phyloP scores from a whole-genome alignment of 805 yeast species.

The Phaffomyces thermotolerans region DNA sequence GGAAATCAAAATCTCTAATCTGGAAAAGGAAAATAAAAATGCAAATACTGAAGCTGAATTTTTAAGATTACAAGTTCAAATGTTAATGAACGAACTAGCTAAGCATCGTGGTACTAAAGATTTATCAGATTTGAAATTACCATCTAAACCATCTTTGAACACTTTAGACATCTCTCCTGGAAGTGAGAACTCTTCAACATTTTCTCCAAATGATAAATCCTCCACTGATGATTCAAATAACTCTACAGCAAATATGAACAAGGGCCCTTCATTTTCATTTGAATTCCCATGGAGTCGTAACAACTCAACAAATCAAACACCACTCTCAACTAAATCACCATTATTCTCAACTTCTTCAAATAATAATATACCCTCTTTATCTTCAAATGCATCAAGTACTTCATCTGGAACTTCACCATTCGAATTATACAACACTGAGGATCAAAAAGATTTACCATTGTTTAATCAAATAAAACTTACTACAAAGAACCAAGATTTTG shows the following conservation, averaged over 20 bases:
- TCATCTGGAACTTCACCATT: slow-evolving; percentile 24
- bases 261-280: slow-evolving; percentile 32
- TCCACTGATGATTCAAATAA: slow-evolving; percentile 2
- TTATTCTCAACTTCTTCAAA: slow-evolving; percentile 6
- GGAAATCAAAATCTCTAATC: slow-evolving; percentile 63
- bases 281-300: slow-evolving; percentile 48
- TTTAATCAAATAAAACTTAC: slow-evolving; percentile 12
- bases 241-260: slow-evolving; percentile 2
- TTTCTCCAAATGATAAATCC: slow-evolving; percentile 11
- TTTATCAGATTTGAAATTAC: slow-evolving; percentile 22
- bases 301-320: slow-evolving; percentile 7
- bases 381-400: slow-evolving; percentile 23
- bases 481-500: slow-evolving; percentile 21
- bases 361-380: slow-evolving; percentile 17
- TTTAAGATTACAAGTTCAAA: slow-evolving; percentile 66
- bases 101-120: slow-evolving; percentile 41
- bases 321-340: slow-evolving; percentile 3
- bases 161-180: slow-evolving; percentile 3
- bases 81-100: slow-evolving; percentile 63
- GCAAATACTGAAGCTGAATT: slow-evolving; percentile 68
- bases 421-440: slow-evolving; percentile 22
- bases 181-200: slow-evolving; percentile 13
- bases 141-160: slow-evolving; percentile 1
- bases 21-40: slow-evolving; percentile 66
- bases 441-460: slow-evolving; percentile 17